Base-by-base conservation (phyloP, 768 basidiomycete species). In the Pleurotus pulmonarius region DNA sequence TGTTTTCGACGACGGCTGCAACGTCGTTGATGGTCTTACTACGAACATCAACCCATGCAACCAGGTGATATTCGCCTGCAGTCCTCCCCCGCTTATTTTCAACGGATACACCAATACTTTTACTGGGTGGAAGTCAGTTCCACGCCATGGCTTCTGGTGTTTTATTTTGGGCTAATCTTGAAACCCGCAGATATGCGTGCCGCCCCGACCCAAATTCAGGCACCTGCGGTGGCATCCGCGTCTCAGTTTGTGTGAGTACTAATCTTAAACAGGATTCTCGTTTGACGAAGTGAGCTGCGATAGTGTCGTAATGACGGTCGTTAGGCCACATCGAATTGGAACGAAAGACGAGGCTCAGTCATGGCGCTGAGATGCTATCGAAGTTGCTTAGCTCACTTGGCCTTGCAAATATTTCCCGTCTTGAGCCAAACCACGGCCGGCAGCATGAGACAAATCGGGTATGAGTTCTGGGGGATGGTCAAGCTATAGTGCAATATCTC, bases 41-140 rank as follows among this genome's bases (percentile, higher is more conserved):
- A 68, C 70, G 40, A 67, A 43, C 16, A 9, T 56, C 13, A 72
- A 72, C 49, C 69, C 70, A 0, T 72, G 71, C 64, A 59, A 41
- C 18, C 25, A 60, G 49, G 65, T 68, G 6, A 68, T 64, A 5
- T 72, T 72, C 44, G 67, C 64, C 2, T 71, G 68, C 57, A 64
- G 61, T 22, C 59, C 69, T 16, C 54, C 68, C 24, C 71, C 69
- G 4, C 58, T 71, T 49, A 58, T 62, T 24, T 71, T 70, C 56
- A 56, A 66, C 52, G 39, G 51, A n/a, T 71, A 71, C 58, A 66
- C 47, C 9, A 69, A 60, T 49, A 62, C 66, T 3, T 64, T 63
- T 52, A 62, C 58, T 16, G 63, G 62, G 5, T 61, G 64, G 5
- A 55, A 25, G 67, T 69, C 38, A 15, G 64, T 55, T 16, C 39